Base-by-base conservation (phyloP, 2,329 filamentous ascomycete species). In the Aspergillus fumigatiaffinis region DNA sequence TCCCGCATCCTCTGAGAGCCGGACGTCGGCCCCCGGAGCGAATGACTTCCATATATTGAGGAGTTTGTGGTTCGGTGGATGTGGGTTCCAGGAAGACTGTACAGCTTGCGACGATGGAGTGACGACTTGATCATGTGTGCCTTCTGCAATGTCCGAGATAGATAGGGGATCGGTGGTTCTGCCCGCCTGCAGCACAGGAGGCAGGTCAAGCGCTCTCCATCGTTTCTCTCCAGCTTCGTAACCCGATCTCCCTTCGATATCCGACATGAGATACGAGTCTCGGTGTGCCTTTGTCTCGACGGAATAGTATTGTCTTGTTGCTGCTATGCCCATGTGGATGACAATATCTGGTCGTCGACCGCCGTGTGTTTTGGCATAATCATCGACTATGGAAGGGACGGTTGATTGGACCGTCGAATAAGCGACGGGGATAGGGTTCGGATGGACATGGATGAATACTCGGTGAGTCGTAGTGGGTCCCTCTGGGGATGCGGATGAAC, bases 281-380 rank as follows among this genome's bases (percentile, higher is more conserved):
- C 89, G 82, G 67, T 90, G 87, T 0, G 83, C 90, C 38, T 83
- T 79, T 10, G 83, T 81, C 76, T 96, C 91, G 8, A 93, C 77
- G 10, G 84, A 82, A 71, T 93, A 95, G 64, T 84, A 85, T 65
- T 72, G 81, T 64, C 76, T 84, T 67, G 71, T 88, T 69, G 71
- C 77, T 0, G 90, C 89, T 82, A 95, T 91, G 60, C 91, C 91
- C 52, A 95, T 88, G 72, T 95, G 91, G 3, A 96, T 72, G 23
- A 86, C 80, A 29, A 88, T 75, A 71, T 95, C 88, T 54, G 87
- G 81, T 51, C 77, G 71, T 61, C 64, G 71, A 57, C 70, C 69
- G 60, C 73, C 73, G 51, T 77, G 71, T 7, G 67, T 63, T 9
- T 71, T 69, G 62, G 77, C 71, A 60, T 75, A 76, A 29, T 75